Evolutionary conservation across 2,329 filamentous ascomycete species (phyloP).

Genomic region (Fusarium incarnatum): DNA sequence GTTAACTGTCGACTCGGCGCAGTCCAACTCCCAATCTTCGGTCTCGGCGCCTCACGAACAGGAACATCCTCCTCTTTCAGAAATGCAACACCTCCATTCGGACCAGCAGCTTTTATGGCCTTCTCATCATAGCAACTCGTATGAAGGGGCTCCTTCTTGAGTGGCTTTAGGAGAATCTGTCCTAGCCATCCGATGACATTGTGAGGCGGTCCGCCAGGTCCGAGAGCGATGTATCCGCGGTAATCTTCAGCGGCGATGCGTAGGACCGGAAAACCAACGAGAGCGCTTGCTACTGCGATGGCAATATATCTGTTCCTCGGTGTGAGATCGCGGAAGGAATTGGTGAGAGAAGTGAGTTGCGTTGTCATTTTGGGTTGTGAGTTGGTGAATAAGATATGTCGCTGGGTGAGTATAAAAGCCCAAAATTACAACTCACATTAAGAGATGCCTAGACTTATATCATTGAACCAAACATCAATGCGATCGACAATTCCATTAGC

Average conservation of each 20-base stretch:
- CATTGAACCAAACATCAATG: neutral
- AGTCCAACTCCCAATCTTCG: constrained; percentile 25
- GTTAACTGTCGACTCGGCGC: constrained; percentile 34
- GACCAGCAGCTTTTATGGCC: neutral
- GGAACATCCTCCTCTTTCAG: constrained; percentile 26
- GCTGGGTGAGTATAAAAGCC: neutral
- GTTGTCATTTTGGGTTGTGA: constrained; percentile 15
- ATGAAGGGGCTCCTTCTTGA: constrained; percentile 24
- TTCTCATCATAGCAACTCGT: constrained; percentile 20
- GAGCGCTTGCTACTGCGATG: constrained; percentile 1
- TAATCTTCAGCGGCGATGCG: constrained; percentile 24
- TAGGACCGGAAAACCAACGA: constrained; percentile 20
- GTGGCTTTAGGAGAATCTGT: constrained; percentile 23
- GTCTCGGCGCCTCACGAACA: constrained; percentile 20
- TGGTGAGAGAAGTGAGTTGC: constrained; percentile 8
- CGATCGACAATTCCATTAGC: neutral
- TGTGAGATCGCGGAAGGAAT: neutral
- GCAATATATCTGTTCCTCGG: constrained; percentile 7
- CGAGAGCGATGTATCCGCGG: constrained; percentile 28
- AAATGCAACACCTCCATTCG: constrained; percentile 23
- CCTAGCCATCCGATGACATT: constrained; percentile 30
- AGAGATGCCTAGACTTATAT: neutral
- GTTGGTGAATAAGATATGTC: neutral
- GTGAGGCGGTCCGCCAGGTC: constrained; percentile 22
- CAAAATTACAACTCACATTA: neutral